Base-by-base conservation (phyloP, 257 asterid genomes). In the Coffea eugenioides region DNA sequence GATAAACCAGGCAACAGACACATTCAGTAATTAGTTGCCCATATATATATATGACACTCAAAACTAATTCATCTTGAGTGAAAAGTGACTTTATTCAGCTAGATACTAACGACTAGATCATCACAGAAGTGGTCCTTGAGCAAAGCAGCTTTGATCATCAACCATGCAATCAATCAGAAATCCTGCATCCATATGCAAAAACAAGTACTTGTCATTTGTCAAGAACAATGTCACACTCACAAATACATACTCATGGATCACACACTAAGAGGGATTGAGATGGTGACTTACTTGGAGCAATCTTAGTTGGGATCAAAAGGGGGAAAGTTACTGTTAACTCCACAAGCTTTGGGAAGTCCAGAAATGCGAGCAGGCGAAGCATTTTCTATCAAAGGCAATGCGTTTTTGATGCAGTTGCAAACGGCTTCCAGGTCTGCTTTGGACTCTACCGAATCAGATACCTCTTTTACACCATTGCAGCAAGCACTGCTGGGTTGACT, bases 371-470 rank as follows among this genome's bases (percentile, higher is more conserved):
- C 4, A 2, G 43, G 36, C 12, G 15, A 7, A 48, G 8, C 3
- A 7, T 73, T 13, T 69, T 27, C 52, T 12, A 73, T 3, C 0
- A 4, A 12, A 23, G 64, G 43, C 43, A 73, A 49, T 0, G 14
- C 64, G 25, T 20, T 43, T 52, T 73, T 73, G 45, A 49, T 52
- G 62, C 76, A 73, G 62, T 51, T 73, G 43, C 76, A 73, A 23
- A 52, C 43, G 14, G 43, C 76, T n/a, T 49, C 15, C 2, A 59
- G 46, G 49, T 74, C 78, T 74, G 43, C 49, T 1, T 36, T 74
- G 69, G 52, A 36, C 12, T 1, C 11, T 7, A 15, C 73, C 51
- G 4, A 13, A 39, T 7, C 27, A 39, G 27, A 36, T 23, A 69
- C 12, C 4, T 39, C 46, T 39, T 36, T 39, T 3, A 69, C 73